Base-by-base conservation (phyloP, 768 basidiomycete genomes). In the Rhizopogon salebrosus region DNA sequence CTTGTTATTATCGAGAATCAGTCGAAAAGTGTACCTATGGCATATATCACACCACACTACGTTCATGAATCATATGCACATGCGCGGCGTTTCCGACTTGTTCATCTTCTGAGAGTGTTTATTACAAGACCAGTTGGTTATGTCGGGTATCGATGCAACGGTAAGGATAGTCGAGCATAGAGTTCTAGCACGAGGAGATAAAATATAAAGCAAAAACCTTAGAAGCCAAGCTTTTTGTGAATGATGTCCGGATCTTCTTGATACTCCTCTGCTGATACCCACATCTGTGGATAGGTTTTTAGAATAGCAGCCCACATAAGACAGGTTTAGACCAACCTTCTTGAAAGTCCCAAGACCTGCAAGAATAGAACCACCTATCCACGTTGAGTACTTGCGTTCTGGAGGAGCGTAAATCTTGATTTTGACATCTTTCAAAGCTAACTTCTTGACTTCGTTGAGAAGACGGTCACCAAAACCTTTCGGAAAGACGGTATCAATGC, bases 381-480 rank as follows among this genome's bases (percentile, higher is more conserved):
- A 95, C 41, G 92, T 93, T 31, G 91, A 92, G 71, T 95, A 95
- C 70, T 98, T 99, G 60, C 97, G 85, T 72, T 99, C 97, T n/a
- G 97, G 97, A 18, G 97, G 97, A 24, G 97, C 97, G 61, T 92
- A 95, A 62, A 99, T 99, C 76, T 95, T 97, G 71, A 99, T 93
- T 77, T 98, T 99, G 63, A 95, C 83, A 60, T 98, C 95, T 67
- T 94, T 93, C 58, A 98, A 70, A 24, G 95, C 92, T 42, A 97
- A 74, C 73, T 92, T 95, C 78, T 98, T 98, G 48, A 97, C 91
- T 71, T 99, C 97, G 62, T 95, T 92, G 54, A 98, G 76, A 48
- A 99, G 77, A 49, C 97, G 87, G 72, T 98, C 97, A 46, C 95
- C 97, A 68, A 97, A 98, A 3, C 95, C 95, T 87, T n/a, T 39